These are phyloP conservation scores for Fusarium bulbicola DNA, from an alignment of 2,329 filamentous ascomycete genomes.

Conservation along the genomic window DNA sequence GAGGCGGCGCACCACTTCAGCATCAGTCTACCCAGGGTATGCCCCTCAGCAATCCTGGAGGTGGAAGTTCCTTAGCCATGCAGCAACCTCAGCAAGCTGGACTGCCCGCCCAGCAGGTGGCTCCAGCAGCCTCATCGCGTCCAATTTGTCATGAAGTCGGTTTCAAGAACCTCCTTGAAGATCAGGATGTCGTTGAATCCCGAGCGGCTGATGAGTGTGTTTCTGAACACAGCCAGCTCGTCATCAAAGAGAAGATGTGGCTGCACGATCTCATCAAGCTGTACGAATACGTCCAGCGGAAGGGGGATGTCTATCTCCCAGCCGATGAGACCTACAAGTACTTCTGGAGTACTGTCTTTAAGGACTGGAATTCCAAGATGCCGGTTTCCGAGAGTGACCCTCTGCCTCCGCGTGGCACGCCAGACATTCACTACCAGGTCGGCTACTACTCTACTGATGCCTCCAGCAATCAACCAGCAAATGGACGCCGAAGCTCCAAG, in stretches of 20 bases:
- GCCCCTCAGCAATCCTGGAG: background rate
- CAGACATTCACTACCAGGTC: background rate
- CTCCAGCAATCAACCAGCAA: background rate
- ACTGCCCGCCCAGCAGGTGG: background rate
- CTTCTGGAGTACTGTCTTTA: background rate
- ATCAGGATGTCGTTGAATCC: background rate
- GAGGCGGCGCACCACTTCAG: background rate
- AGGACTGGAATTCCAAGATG: background rate
- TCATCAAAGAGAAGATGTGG: conserved; percentile 7
- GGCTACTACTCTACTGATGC: background rate
- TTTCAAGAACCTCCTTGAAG: background rate
- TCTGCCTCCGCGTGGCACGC: background rate
- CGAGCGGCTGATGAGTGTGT: background rate
- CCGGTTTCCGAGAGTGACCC: background rate
- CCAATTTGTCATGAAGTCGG: background rate
- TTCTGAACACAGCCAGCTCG: background rate
- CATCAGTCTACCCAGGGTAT: background rate
- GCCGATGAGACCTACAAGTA: background rate
- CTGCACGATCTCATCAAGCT: background rate
- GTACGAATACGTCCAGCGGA: background rate
- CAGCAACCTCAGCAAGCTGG: background rate
- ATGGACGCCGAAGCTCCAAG: background rate
- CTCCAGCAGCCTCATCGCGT: background rate
- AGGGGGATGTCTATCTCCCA: background rate
- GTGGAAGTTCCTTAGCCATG: background rate